Evolutionary conservation across 2,329 filamentous ascomycete genomes (phyloP).

Genomic region (Cucurbitaria berberidis): DNA sequence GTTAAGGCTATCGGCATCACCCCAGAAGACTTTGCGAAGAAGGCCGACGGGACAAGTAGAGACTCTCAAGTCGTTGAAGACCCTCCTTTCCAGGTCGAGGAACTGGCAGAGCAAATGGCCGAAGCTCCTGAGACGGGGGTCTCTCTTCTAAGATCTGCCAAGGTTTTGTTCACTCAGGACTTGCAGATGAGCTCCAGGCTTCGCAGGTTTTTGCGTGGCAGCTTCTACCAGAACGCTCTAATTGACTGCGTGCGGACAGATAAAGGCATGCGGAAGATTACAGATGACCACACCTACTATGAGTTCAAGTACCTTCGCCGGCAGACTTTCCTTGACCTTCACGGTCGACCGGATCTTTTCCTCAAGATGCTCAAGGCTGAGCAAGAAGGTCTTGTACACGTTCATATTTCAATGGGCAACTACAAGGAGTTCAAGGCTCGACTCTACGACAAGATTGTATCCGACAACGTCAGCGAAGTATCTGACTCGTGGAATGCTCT

Average conservation of each 20-base stretch:
- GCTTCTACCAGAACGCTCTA: slow-evolving; percentile 81
- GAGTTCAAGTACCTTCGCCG: slow-evolving; percentile 96
- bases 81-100: slow-evolving; percentile 76
- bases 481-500: slow-evolving; percentile 95
- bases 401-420: slow-evolving; percentile 78
- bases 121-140: slow-evolving; percentile 65
- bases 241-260: slow-evolving; percentile 91
- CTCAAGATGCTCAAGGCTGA: slow-evolving; percentile 98
- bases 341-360: slow-evolving; percentile 84
- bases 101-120: slow-evolving; percentile 78
- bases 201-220: slow-evolving; percentile 82
- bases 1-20: slow-evolving; percentile 90
- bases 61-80: slow-evolving; percentile 75
- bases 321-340: slow-evolving; percentile 82
- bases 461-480: slow-evolving; percentile 92
- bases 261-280: slow-evolving; percentile 90
- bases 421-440: slow-evolving; percentile 77
- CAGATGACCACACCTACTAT: slow-evolving; percentile 94
- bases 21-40: slow-evolving; percentile 86
- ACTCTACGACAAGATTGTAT: slow-evolving; percentile 83
- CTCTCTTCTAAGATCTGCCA: slow-evolving; percentile 77
- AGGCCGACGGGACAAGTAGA: slow-evolving; percentile 77
- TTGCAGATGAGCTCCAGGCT: slow-evolving; percentile 86
- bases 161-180: slow-evolving; percentile 89
- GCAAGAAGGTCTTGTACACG: slow-evolving; percentile 88